Conservation (phyloP, 129 eudicot species). For the Solidago caesia region DNA sequence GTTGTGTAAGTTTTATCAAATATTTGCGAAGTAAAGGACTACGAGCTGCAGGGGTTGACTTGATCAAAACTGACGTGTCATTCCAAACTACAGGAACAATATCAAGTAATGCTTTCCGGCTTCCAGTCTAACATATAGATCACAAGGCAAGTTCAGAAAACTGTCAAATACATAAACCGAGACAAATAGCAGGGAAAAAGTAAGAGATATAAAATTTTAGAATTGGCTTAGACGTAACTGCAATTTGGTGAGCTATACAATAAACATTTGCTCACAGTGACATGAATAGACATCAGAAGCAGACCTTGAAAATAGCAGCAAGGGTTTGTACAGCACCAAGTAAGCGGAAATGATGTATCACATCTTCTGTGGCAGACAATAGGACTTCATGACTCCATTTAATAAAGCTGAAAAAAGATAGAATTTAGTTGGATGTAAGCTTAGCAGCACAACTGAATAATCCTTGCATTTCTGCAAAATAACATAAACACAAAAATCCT, state of each 20-base stretch:
- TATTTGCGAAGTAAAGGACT: slow-evolving; percentile 92
- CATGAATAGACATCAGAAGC: slow-evolving; percentile 20
- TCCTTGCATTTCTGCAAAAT: not conserved
- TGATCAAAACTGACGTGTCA: slow-evolving; percentile 68
- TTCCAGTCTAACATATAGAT: slow-evolving; percentile 60
- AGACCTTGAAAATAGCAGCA: slow-evolving; percentile 94
- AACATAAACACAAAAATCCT: slow-evolving; percentile 16
- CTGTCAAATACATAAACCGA: not conserved
- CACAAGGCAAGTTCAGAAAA: slow-evolving; percentile 20
- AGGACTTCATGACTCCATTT: slow-evolving; percentile 86
- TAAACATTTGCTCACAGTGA: not conserved
- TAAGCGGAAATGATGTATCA: slow-evolving; percentile 63
- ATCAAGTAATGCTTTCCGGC: slow-evolving; percentile 62
- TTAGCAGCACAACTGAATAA: not conserved
- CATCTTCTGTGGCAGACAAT: slow-evolving; percentile 54
- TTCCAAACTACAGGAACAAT: slow-evolving; percentile 74
- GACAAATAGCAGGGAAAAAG: slow-evolving; percentile 1
- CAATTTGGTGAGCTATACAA: not conserved
- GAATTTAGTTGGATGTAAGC: not conserved
- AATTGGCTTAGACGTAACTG: no score
- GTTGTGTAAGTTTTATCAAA: slow-evolving; percentile 80
- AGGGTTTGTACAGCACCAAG: slow-evolving; percentile 81
- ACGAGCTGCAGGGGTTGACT: slow-evolving; percentile 66
- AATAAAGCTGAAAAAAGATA: slow-evolving; percentile 62
- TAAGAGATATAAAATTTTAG: not conserved